Conservation (phyloP, 1,284 basidiomycete genomes). For the Volvariella volvacea region DNA sequence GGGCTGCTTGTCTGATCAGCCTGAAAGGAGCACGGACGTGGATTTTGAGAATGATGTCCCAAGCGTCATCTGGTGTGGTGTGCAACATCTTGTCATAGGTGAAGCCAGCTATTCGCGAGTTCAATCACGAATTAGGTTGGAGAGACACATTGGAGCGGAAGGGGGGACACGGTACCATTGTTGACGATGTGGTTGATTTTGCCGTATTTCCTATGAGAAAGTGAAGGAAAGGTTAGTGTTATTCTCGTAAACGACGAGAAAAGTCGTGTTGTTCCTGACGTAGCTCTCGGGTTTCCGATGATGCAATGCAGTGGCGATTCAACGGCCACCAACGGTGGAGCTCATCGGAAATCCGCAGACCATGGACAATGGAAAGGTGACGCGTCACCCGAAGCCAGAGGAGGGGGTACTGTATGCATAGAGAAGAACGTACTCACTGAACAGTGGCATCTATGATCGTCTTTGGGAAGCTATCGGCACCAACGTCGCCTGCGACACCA, state of each 20-base stretch:
- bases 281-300: too few relatives aligned
- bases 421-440: conserved; percentile 38
- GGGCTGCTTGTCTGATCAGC: conserved; percentile 77
- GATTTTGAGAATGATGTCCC: conserved; percentile 77
- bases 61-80: conserved; percentile 79
- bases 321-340: too few relatives aligned
- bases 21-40: conserved; percentile 83
- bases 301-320: neutral
- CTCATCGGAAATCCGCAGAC: too few relatives aligned
- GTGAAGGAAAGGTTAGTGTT: too few relatives aligned
- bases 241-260: too few relatives aligned
- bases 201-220: conserved; percentile 53
- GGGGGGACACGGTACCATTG: conserved; percentile 49
- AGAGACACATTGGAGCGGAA: neutral
- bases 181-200: conserved; percentile 85
- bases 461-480: conserved; percentile 78
- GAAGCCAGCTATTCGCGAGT: conserved; percentile 56
- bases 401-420: too few relatives aligned
- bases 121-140: conserved; percentile 1
- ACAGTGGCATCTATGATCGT: conserved; percentile 73
- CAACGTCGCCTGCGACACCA: conserved; percentile 69
- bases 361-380: too few relatives aligned
- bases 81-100: conserved; percentile 88
- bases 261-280: too few relatives aligned
- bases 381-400: too few relatives aligned